Evolutionary conservation across 2,329 filamentous ascomycete genomes (phyloP).

Genomic region (Dactylellina cionopaga): DNA sequence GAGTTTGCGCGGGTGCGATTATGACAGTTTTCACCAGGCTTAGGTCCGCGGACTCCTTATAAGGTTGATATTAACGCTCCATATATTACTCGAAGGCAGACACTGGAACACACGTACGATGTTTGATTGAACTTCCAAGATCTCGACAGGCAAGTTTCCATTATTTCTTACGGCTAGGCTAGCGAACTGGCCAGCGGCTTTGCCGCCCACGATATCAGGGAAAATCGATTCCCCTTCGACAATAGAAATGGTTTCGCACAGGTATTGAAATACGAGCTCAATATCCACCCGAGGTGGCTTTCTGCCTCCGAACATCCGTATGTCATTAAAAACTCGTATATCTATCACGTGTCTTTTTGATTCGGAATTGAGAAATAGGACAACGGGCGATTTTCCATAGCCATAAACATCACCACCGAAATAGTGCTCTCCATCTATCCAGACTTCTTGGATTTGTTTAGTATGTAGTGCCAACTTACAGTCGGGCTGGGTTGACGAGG

Average conservation of each 20-base stretch:
- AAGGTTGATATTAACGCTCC: neutral
- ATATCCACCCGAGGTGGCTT: constrained; percentile 64
- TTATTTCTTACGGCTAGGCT: constrained; percentile 66
- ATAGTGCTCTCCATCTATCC: constrained; percentile 65
- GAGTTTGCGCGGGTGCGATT: constrained; percentile 20
- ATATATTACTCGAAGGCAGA: neutral
- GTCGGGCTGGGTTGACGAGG: constrained; percentile 58
- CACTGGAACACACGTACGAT: constrained; percentile 57
- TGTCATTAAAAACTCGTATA: constrained; percentile 67
- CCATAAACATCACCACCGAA: constrained; percentile 70
- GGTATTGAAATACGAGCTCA: constrained; percentile 59
- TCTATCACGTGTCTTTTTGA: constrained; percentile 67
- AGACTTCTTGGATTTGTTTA: constrained; percentile 66
- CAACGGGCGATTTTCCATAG: constrained; percentile 65
- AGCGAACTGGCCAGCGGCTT: constrained; percentile 64
- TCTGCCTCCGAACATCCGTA: constrained; percentile 68
- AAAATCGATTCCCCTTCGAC: constrained; percentile 62
- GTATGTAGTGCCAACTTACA: constrained; percentile 60
- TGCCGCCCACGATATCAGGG: constrained; percentile 66
- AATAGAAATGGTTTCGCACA: constrained; percentile 57
- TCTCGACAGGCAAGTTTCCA: constrained; percentile 58
- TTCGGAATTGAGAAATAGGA: constrained; percentile 62
- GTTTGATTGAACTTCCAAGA: constrained; percentile 58
- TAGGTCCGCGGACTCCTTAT: constrained; percentile 5
- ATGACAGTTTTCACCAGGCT: constrained; percentile 6